Conservation (phyloP, 208 protist species). For the Naegleria fowleri region DNA sequence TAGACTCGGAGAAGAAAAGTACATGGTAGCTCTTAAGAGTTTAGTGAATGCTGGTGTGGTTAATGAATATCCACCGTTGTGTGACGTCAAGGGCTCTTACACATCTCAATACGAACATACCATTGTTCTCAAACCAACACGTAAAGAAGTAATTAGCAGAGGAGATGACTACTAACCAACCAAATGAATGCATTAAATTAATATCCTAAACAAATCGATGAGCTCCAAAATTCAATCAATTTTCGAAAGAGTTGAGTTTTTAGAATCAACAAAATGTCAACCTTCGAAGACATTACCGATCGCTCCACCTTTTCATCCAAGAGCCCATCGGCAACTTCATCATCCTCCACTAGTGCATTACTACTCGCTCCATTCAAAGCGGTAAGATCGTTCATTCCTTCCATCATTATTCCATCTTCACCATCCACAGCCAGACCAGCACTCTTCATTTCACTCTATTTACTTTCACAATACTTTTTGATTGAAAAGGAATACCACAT, state of each 20-base stretch:
- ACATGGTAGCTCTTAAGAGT: conserved; percentile 31
- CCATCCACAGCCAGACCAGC: too few relatives aligned
- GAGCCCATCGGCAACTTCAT: too few relatives aligned
- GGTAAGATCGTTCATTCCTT: too few relatives aligned
- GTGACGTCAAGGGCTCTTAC: conserved; percentile 86
- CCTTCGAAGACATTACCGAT: too few relatives aligned
- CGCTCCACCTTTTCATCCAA: background rate
- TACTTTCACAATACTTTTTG: background rate
- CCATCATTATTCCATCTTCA: too few relatives aligned
- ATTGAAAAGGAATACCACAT: background rate
- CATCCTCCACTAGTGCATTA: too few relatives aligned
- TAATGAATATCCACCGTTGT: conserved; percentile 68
- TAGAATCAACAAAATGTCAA: too few relatives aligned
- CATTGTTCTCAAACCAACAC: conserved; percentile 81
- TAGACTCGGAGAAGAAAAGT: conserved; percentile 36
- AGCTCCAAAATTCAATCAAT: too few relatives aligned
- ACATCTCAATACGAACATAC: conserved; percentile 97
- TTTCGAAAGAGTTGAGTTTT: too few relatives aligned
- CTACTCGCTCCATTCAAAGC: too few relatives aligned
- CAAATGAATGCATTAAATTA: conserved; percentile 42
- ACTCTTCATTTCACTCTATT: background rate
- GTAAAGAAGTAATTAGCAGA: conserved; percentile 90
- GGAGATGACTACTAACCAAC: conserved; percentile 84
- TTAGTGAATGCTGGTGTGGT: conserved; percentile 48
- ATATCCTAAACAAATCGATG: conserved; percentile 28